These are phyloP conservation scores for Trifolium fragiferum DNA, from an alignment of 306 rosid genomes.

Conservation along the genomic window DNA sequence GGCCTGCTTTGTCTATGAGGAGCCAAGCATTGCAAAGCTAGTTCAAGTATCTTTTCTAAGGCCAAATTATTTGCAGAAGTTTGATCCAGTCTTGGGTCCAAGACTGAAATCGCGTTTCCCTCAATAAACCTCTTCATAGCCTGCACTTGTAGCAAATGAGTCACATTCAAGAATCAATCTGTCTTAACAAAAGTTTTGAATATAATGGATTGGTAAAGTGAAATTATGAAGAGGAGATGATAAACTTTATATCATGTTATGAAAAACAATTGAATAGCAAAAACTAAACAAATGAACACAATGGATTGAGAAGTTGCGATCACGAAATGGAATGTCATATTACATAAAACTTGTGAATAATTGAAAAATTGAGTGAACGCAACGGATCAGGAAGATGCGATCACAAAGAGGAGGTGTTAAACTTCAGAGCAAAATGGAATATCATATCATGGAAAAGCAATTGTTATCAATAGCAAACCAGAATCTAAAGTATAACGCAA, in stretches of 20 bases:
- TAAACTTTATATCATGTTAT: background rate
- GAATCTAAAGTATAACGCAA: background rate
- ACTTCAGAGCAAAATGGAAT: too few species aligned
- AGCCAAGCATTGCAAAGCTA: constrained; percentile 92
- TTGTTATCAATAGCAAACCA: background rate
- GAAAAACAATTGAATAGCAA: background rate
- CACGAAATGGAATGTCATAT: background rate
- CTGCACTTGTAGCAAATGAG: constrained; percentile 58
- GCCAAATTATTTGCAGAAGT: constrained; percentile 59
- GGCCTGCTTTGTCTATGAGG: constrained; percentile 91
- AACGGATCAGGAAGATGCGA: too few species aligned
- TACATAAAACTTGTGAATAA: too few species aligned
- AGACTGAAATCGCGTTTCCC: constrained; percentile 56
- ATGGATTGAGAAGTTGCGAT: constrained; percentile 6
- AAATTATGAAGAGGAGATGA: background rate
- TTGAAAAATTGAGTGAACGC: too few species aligned
- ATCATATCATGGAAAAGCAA: background rate
- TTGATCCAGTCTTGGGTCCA: constrained; percentile 80
- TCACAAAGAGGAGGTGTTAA: too few species aligned
- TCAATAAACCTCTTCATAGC: constrained; percentile 82
- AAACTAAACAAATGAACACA: background rate
- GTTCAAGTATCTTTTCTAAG: constrained; percentile 78
- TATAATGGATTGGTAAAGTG: background rate
- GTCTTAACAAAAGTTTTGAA: constrained; percentile 3
- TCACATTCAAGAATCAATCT: constrained; percentile 20